These are phyloP conservation scores for Henckelia pumila DNA, from an alignment of 257 asterid genomes.

Conservation along the genomic window DNA sequence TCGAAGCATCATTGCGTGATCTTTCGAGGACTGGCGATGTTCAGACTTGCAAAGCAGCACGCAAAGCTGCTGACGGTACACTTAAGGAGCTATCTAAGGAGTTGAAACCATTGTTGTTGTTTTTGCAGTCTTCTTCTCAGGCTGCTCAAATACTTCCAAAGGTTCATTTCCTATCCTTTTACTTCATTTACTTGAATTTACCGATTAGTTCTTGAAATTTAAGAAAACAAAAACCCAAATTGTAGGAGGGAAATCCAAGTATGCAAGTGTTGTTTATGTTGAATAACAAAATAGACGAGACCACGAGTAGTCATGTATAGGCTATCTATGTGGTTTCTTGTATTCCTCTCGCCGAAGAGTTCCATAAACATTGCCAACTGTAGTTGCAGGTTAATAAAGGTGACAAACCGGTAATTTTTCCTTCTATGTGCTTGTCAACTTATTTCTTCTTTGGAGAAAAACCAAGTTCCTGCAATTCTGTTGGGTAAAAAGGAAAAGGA, in stretches of 20 bases:
- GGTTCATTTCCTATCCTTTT: conserved; percentile 43
- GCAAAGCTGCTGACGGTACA: conserved; percentile 72
- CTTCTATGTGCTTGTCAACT: not conserved
- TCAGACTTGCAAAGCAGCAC: conserved; percentile 88
- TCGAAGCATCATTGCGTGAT: conserved; percentile 83
- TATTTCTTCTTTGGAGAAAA: not conserved
- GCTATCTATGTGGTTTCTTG: not conserved
- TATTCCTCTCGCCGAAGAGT: not conserved
- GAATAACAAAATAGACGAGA: not conserved
- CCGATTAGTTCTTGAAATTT: not conserved
- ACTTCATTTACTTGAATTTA: conserved; percentile 9
- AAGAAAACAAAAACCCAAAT: not conserved
- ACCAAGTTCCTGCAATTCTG: not conserved
- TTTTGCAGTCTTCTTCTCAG: conserved; percentile 77
- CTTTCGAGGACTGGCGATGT: conserved; percentile 92
- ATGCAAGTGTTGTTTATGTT: not conserved
- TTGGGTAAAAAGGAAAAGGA: not conserved
- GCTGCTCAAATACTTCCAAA: conserved; percentile 65
- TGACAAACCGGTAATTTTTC: not conserved
- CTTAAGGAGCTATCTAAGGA: conserved; percentile 81
- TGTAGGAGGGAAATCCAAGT: not conserved
- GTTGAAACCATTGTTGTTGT: conserved; percentile 58
- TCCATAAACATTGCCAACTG: not conserved
- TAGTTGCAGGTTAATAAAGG: not conserved
- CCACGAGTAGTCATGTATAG: not conserved